Conservation (phyloP, 129 eudicot genomes). For the Flaveria linearis region DNA sequence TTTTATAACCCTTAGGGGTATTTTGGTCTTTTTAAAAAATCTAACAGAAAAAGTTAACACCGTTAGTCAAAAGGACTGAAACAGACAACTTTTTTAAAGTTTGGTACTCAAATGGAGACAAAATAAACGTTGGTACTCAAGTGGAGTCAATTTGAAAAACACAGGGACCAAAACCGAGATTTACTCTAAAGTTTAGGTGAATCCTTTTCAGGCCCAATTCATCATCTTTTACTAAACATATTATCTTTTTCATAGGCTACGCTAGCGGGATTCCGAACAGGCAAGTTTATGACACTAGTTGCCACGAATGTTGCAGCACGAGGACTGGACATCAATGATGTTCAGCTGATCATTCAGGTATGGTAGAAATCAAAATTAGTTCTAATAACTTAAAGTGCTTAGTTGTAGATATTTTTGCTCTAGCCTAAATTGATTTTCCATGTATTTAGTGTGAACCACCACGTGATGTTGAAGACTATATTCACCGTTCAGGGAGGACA, state of each 20-base stretch:
- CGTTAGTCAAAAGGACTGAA: too few relatives aligned
- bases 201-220: background rate
- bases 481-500: conserved; percentile 93
- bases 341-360: conserved; percentile 89
- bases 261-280: conserved; percentile 78
- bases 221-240: background rate
- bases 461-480: conserved; percentile 94
- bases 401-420: background rate
- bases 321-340: conserved; percentile 88
- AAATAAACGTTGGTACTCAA: too few relatives aligned
- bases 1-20: too few relatives aligned
- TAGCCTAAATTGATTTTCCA: background rate
- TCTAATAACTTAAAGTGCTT: background rate
- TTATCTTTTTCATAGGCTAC: conserved; percentile 49
- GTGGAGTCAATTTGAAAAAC: too few relatives aligned
- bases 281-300: conserved; percentile 78
- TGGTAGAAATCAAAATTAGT: background rate
- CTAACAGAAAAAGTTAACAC: too few relatives aligned
- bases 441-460: conserved; percentile 84
- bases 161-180: too few relatives aligned
- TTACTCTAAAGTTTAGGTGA: background rate
- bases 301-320: conserved; percentile 98
- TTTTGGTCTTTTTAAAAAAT: too few relatives aligned
- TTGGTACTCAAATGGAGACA: too few relatives aligned
- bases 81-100: too few relatives aligned